phyloP scores from a whole-genome alignment of 306 rosid genomes.

The Casuarina equisetifolia region DNA sequence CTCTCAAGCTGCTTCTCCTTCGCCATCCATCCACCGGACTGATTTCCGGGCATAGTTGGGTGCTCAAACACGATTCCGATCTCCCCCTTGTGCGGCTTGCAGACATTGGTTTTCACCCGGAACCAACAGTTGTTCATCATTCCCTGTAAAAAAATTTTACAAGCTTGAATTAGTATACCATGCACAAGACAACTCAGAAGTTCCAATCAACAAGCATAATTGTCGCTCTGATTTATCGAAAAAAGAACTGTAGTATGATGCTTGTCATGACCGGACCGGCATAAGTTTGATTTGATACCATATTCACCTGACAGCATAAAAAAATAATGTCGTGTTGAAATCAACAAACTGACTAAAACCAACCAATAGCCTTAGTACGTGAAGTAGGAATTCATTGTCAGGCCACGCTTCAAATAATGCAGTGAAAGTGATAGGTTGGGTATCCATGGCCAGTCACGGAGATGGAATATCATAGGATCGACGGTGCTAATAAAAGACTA shows the following conservation, averaged over 20 bases:
- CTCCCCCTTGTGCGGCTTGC: constrained; percentile 64
- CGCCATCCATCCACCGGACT: constrained; percentile 91
- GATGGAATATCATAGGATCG: neutral
- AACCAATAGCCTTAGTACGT: neutral
- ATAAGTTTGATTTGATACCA: neutral
- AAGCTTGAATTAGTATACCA: neutral
- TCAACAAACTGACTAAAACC: neutral
- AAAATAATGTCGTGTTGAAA: neutral
- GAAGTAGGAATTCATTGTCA: neutral
- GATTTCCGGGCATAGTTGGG: constrained; percentile 78
- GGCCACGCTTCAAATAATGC: neutral
- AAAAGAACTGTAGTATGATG: neutral
- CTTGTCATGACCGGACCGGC: neutral
- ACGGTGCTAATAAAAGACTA: neutral
- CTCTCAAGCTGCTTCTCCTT: constrained; percentile 47
- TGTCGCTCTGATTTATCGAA: too few relatives aligned
- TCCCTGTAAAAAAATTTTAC: constrained; percentile 47
- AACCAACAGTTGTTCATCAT: constrained; percentile 99
- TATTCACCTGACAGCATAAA: neutral
- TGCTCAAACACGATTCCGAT: constrained; percentile 77
- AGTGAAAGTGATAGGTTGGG: neutral
- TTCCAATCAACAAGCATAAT: too few relatives aligned
- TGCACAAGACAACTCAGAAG: too few relatives aligned
- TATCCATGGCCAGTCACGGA: neutral
- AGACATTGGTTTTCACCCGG: constrained; percentile 60